Evolutionary conservation across 140 eudicot genomes (phyloP).

Genomic region (Oenanthe javanica): DNA sequence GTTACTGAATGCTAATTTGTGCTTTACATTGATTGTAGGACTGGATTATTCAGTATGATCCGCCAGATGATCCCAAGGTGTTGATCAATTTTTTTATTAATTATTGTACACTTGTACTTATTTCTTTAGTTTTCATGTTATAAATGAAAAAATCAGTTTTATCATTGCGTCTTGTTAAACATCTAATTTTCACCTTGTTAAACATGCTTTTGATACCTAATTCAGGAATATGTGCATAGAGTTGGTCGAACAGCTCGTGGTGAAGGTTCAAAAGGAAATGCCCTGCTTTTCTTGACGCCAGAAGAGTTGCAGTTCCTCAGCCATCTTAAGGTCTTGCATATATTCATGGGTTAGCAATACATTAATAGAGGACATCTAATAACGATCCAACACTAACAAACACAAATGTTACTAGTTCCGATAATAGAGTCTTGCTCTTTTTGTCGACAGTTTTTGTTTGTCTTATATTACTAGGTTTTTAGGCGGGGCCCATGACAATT

Average conservation of each 20-base stretch:
- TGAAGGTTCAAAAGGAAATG: constrained; percentile 89
- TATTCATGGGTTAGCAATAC: background rate
- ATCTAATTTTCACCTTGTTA: background rate
- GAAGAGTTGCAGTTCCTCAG: constrained; percentile 70
- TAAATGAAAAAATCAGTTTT: background rate
- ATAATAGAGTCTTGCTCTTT: background rate
- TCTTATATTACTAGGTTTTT: background rate
- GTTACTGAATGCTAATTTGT: background rate
- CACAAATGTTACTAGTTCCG: background rate
- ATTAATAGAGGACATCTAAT: background rate
- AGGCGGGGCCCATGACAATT: background rate
- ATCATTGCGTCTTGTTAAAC: background rate
- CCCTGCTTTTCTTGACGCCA: constrained; percentile 80
- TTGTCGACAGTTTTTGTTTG: background rate
- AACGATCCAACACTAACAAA: background rate
- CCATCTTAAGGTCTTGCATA: constrained; percentile 55
- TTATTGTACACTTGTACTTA: background rate
- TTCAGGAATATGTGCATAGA: constrained; percentile 88
- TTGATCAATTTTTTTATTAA: background rate
- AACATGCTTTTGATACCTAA: background rate
- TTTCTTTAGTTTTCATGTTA: background rate
- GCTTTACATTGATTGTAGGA: constrained; percentile 38
- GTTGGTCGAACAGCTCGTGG: constrained; percentile 98
- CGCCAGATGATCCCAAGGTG: constrained; percentile 99
- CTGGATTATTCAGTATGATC: constrained; percentile 96